Evolutionary conservation across 495 filamentous ascomycete genomes (phyloP).

Genomic region (Penicillium arizonense): DNA sequence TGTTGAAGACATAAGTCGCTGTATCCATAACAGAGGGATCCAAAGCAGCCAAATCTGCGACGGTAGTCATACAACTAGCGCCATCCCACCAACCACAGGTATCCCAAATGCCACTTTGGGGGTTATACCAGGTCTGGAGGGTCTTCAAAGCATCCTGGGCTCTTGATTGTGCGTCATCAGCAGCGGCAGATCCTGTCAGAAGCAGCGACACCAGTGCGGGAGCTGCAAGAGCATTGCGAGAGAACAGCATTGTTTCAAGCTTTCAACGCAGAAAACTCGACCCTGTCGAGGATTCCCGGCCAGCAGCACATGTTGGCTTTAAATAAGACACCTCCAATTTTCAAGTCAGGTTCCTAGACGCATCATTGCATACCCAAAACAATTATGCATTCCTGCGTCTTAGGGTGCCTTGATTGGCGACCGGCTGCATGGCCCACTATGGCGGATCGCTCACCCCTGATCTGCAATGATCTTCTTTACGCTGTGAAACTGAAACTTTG

Average conservation of each 20-base stretch:
- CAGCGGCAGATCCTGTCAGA: constrained; percentile 5
- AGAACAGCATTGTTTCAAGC: constrained; percentile 13
- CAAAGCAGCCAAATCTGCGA: constrained; percentile 59
- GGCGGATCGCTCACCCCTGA: constrained; percentile 12
- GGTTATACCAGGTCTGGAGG: constrained; percentile 65
- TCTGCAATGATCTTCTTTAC: constrained; percentile 19
- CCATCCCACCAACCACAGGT: constrained; percentile 76
- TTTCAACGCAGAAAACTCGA: constrained; percentile 2
- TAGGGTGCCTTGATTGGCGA: constrained; percentile 19
- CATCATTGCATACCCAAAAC: constrained; percentile 13
- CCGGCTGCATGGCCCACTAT: constrained; percentile 9
- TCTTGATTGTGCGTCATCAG: constrained; percentile 26
- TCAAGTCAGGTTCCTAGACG: constrained; percentile 3
- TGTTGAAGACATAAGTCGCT: constrained; percentile 40
- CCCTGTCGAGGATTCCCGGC: neutral
- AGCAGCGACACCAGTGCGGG: constrained; percentile 7
- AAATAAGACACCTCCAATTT: constrained; percentile 13
- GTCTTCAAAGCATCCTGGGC: constrained; percentile 45
- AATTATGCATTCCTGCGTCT: constrained; percentile 16
- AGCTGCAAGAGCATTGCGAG: constrained; percentile 4
- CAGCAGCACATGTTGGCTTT: constrained; percentile 1
- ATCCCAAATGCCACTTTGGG: constrained; percentile 59
- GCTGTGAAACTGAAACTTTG: constrained; percentile 7
- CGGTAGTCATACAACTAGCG: constrained; percentile 63
- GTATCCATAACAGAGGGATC: constrained; percentile 32